Evolutionary conservation across 1,284 basidiomycete genomes (phyloP).

Genomic region (Boletellus deceptivus): DNA sequence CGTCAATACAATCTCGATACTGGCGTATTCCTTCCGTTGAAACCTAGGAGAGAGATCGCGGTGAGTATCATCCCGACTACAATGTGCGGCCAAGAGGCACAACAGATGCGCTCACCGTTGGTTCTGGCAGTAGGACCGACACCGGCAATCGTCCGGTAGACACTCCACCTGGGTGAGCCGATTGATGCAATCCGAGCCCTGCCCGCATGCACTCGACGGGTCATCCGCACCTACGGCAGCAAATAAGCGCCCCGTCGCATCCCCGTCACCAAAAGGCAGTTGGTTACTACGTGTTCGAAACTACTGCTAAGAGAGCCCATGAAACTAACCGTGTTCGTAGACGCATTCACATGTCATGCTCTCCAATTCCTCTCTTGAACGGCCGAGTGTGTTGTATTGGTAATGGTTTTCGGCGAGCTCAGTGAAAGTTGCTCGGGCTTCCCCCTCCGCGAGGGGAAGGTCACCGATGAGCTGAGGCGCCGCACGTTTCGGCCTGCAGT

Average conservation of each 20-base stretch:
- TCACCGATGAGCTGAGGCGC: constrained; percentile 71
- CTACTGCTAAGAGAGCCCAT: constrained; percentile 21
- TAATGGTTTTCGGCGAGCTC: constrained; percentile 82
- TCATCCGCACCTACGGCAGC: constrained; percentile 51
- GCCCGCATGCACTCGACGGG: constrained; percentile 76
- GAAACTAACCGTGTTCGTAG: constrained; percentile 72
- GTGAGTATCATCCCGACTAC: constrained; percentile 1
- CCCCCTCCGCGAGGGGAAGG: constrained; percentile 72
- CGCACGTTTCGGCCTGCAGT: constrained; percentile 31
- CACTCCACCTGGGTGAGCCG: constrained; percentile 97
- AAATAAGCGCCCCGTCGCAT: constrained; percentile 19
- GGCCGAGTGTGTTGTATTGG: constrained; percentile 84
- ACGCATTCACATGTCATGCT: constrained; percentile 92
- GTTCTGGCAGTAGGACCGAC: constrained; percentile 83
- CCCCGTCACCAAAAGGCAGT: constrained; percentile 16
- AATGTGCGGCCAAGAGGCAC: constrained; percentile 2
- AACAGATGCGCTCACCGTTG: constrained; percentile 67
- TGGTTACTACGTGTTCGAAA: constrained; percentile 27
- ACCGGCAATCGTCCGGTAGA: constrained; percentile 83
- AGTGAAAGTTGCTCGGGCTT: constrained; percentile 73
- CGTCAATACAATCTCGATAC: constrained; percentile 89
- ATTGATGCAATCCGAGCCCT: constrained; percentile 93
- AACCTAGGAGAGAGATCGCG: constrained; percentile 57
- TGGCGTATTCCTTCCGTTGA: constrained; percentile 81
- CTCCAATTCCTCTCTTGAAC: constrained; percentile 85